These are phyloP conservation scores for Aspergillus alliaceus DNA, from an alignment of 2,329 filamentous ascomycete species.

Conservation along the genomic window DNA sequence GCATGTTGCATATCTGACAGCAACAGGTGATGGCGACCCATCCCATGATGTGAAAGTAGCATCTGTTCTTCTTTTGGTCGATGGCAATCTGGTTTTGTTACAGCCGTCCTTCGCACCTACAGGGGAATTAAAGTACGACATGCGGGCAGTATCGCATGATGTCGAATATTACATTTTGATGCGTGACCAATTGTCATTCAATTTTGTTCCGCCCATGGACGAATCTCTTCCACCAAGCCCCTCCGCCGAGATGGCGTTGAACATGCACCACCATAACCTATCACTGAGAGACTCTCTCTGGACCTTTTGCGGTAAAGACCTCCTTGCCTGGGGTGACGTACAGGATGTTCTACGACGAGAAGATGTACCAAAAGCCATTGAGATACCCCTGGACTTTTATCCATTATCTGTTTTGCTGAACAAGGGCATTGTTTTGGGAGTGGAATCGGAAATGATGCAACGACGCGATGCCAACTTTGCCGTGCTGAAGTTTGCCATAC, in stretches of 20 bases:
- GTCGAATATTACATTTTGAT: constrained; percentile 94
- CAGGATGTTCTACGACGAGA: constrained; percentile 76
- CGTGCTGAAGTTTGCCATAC: constrained; percentile 81
- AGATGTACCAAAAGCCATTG: constrained; percentile 72
- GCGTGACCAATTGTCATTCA: constrained; percentile 70
- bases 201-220: constrained; percentile 49
- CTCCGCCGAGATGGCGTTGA: constrained; percentile 47
- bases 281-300: constrained; percentile 84
- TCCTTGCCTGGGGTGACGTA: constrained; percentile 87
- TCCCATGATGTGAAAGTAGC: constrained; percentile 93
- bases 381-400: constrained; percentile 90
- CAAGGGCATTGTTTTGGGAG: constrained; percentile 85
- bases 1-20: constrained; percentile 11
- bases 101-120: constrained; percentile 81
- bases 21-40: constrained; percentile 75
- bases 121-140: constrained; percentile 92
- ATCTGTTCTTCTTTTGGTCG: constrained; percentile 92
- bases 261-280: constrained; percentile 47
- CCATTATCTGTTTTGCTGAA: constrained; percentile 83
- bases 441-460: constrained; percentile 92
- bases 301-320: constrained; percentile 85
- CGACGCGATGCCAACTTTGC: constrained; percentile 88
- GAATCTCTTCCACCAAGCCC: constrained; percentile 51
- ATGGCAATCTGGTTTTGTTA: constrained; percentile 90
- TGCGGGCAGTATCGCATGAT: constrained; percentile 93